These are phyloP conservation scores for Russula foetens DNA, from an alignment of 768 basidiomycete genomes.

Conservation along the genomic window DNA sequence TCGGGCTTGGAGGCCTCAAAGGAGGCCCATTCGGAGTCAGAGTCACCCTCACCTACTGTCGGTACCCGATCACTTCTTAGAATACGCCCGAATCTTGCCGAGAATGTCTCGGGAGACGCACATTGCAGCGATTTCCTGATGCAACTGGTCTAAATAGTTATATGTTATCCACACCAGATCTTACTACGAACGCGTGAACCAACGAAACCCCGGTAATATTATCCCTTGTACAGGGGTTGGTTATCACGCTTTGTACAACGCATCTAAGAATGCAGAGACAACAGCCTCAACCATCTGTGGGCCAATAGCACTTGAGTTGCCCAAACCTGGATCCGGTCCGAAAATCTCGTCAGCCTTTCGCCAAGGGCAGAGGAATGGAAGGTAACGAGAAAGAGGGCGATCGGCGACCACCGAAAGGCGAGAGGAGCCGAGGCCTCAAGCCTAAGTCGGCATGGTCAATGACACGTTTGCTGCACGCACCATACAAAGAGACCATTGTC, in stretches of 20 bases:
- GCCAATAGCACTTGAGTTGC: constrained; percentile 20
- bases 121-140: background rate
- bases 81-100: background rate
- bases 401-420: background rate
- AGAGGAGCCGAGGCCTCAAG: background rate
- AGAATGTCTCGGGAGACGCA: background rate
- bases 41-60: background rate
- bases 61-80: background rate
- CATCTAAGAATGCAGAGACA: constrained; percentile 16
- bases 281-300: constrained; percentile 17
- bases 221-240: background rate
- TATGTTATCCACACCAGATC: background rate
- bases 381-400: background rate
- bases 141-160: background rate
- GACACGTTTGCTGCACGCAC: constrained; percentile 35
- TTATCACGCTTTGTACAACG: constrained; percentile 18
- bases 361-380: background rate
- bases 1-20: background rate
- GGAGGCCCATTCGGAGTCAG: background rate
- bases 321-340: constrained; percentile 9
- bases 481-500: constrained; percentile 87
- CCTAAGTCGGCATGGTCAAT: background rate
- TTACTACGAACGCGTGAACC: background rate
- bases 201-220: too few relatives aligned
- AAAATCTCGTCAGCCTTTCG: background rate